These are phyloP conservation scores for Cytospora chrysosperma DNA, from an alignment of 2,329 filamentous ascomycete species.

Conservation along the genomic window DNA sequence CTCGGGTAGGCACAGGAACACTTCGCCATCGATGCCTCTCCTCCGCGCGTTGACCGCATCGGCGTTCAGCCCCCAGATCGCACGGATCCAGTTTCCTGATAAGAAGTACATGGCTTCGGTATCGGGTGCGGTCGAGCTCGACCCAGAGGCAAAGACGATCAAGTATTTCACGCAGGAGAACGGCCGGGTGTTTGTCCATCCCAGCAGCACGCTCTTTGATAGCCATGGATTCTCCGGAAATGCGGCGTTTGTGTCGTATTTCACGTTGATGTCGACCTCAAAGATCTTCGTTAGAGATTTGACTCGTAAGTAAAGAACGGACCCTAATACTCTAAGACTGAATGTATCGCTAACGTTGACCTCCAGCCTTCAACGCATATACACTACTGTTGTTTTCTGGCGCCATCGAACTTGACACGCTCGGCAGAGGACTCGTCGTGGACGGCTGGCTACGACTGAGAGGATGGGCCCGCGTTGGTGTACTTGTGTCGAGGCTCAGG, in stretches of 20 bases:
- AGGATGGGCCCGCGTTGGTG: slow-evolving; percentile 93
- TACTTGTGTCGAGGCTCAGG: slow-evolving; percentile 78
- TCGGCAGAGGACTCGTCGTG: slow-evolving; percentile 82
- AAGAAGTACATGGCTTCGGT: slow-evolving; percentile 91
- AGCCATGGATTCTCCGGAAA: slow-evolving; percentile 74
- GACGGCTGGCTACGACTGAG: slow-evolving; percentile 86
- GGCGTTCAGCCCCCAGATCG: slow-evolving; percentile 81
- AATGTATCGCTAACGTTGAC: slow-evolving; percentile 4
- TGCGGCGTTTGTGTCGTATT: slow-evolving; percentile 82
- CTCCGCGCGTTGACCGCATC: slow-evolving; percentile 70
- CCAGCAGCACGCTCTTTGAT: slow-evolving; percentile 81
- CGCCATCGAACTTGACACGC: slow-evolving; percentile 78
- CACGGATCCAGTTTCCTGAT: slow-evolving; percentile 88
- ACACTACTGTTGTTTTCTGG: slow-evolving; percentile 86
- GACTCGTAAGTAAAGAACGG: slow-evolving; percentile 63
- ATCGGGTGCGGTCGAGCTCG: slow-evolving; percentile 85
- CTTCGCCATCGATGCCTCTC: slow-evolving; percentile 44
- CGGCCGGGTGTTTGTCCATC: slow-evolving; percentile 89
- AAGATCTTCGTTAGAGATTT: slow-evolving; percentile 91
- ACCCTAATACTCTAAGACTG: slow-evolving; percentile 18
- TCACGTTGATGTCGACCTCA: slow-evolving; percentile 85
- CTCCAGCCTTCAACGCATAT: slow-evolving; percentile 79
- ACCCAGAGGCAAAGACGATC: slow-evolving; percentile 88
- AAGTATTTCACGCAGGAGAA: slow-evolving; percentile 89
- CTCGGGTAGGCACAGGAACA: slow-evolving; percentile 29